These are phyloP conservation scores for Gymnopilus dilepis DNA, from an alignment of 768 basidiomycete genomes.

Conservation along the genomic window DNA sequence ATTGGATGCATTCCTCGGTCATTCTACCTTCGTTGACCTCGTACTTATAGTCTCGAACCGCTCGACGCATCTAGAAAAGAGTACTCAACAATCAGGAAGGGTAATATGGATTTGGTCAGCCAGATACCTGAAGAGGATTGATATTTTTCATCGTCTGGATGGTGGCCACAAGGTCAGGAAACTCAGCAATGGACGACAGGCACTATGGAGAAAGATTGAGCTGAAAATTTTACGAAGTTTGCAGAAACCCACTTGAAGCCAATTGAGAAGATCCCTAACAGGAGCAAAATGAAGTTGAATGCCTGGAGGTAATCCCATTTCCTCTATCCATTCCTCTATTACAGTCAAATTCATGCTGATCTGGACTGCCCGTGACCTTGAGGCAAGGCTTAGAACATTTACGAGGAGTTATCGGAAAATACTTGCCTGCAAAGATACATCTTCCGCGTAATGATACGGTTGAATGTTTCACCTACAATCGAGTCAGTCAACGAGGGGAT, in stretches of 20 bases:
- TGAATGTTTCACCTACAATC: slow-evolving; percentile 78
- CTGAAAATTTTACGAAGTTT: not conserved
- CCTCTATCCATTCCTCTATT: slow-evolving; percentile 91
- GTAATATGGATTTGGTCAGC: not conserved
- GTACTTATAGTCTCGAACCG: slow-evolving; percentile 91
- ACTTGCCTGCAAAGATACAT: slow-evolving; percentile 89
- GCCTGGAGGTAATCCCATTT: slow-evolving; percentile 79
- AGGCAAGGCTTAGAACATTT: not conserved
- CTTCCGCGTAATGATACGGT: slow-evolving; percentile 86
- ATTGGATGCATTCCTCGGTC: slow-evolving; percentile 95
- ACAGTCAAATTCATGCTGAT: slow-evolving; percentile 85
- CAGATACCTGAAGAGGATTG: slow-evolving; percentile 85
- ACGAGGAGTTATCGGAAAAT: not conserved
- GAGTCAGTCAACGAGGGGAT: slow-evolving; percentile 13
- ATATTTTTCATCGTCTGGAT: slow-evolving; percentile 86
- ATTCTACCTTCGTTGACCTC: slow-evolving; percentile 92
- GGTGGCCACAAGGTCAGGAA: slow-evolving; percentile 85
- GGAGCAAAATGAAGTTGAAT: slow-evolving; percentile 84
- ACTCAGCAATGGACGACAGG: slow-evolving; percentile 85
- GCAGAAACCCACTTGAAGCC: slow-evolving; percentile 70
- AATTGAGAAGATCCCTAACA: slow-evolving; percentile 80
- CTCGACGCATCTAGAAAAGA: slow-evolving; percentile 78
- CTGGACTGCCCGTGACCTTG: slow-evolving; percentile 84
- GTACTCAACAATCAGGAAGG: not conserved
- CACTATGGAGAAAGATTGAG: slow-evolving; percentile 55